Evolutionary conservation across 768 basidiomycete genomes (phyloP).

Genomic region (Mycena albidolilacea): DNA sequence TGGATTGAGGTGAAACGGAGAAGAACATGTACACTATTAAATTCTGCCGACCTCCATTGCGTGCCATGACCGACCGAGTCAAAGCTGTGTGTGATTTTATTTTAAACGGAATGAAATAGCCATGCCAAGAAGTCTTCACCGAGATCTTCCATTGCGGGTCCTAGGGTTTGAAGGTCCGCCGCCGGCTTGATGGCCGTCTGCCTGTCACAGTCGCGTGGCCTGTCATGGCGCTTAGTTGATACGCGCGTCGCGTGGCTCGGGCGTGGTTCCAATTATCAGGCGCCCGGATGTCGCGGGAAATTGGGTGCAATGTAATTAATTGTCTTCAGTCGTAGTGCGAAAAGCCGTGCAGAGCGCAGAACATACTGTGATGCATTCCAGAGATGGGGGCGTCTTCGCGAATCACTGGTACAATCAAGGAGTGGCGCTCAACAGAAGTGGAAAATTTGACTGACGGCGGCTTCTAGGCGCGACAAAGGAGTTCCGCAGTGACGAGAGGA

Average conservation of each 20-base stretch:
- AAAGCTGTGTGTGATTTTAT: no score
- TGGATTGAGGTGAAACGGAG: neutral
- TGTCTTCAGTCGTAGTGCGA: neutral
- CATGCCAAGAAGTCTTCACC: neutral
- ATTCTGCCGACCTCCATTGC: neutral
- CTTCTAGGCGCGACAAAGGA: conserved; percentile 11
- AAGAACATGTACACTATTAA: neutral
- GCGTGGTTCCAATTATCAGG: neutral
- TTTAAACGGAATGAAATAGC: neutral
- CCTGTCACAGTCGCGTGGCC: neutral
- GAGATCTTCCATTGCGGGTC: neutral
- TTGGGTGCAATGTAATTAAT: no score
- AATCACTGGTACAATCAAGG: neutral
- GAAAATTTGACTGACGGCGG: neutral
- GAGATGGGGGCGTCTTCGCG: conserved; percentile 5
- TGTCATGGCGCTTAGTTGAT: neutral
- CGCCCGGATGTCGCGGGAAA: neutral
- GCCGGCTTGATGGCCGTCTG: neutral
- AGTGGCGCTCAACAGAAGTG: neutral
- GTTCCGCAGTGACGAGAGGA: conserved; percentile 8
- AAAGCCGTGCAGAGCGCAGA: neutral
- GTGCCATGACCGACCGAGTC: neutral
- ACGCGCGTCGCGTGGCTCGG: neutral
- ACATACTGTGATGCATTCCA: neutral
- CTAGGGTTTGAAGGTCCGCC: neutral